Evolutionary conservation across 192 early-diverging fungal species (phyloP).

Genomic region (Rhizoclosmatium sp.): DNA sequence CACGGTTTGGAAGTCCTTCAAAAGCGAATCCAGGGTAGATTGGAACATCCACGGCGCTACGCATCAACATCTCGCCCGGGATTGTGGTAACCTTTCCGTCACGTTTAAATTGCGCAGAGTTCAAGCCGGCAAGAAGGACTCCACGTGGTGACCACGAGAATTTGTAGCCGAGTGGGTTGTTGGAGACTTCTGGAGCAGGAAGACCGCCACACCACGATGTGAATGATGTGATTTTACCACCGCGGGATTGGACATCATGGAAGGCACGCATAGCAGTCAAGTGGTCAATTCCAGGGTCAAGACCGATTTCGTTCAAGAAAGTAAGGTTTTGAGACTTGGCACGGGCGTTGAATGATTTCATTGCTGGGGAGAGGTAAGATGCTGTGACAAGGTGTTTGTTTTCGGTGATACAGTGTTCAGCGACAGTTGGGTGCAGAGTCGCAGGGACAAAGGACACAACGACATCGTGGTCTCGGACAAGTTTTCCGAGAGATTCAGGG

Average conservation of each 20-base stretch:
- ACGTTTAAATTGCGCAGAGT: slow-evolving; percentile 85
- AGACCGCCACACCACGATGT: slow-evolving; percentile 98
- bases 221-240: slow-evolving; percentile 84
- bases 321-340: slow-evolving; percentile 87
- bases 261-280: slow-evolving; percentile 81
- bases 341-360: slow-evolving; percentile 83
- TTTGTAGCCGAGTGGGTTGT: slow-evolving; percentile 99
- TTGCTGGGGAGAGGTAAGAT: slow-evolving; percentile 94
- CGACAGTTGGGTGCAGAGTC: slow-evolving; percentile 89
- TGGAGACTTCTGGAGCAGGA: slow-evolving; percentile 94
- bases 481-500: slow-evolving; percentile 72
- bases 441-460: slow-evolving; percentile 84
- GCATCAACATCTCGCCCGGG: slow-evolving; percentile 85
- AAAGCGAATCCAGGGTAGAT: slow-evolving; percentile 96
- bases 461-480: slow-evolving; percentile 86
- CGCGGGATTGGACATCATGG: slow-evolving; percentile 84
- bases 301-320: slow-evolving; percentile 97
- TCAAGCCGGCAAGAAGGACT: slow-evolving; percentile 88
- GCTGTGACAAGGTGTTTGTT: slow-evolving; percentile 97
- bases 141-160: slow-evolving; percentile 93
- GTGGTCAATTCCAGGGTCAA: slow-evolving; percentile 99
- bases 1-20: slow-evolving; percentile 97
- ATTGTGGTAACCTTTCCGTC: slow-evolving; percentile 81
- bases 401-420: slow-evolving; percentile 87
- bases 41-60: slow-evolving; percentile 87